A percentile compares a stretch with the other conserved stretches of the same genome.
Evolutionary conservation across 805 yeast species (phyloP).

Genomic region (Wickerhamiella azyma): DNA sequence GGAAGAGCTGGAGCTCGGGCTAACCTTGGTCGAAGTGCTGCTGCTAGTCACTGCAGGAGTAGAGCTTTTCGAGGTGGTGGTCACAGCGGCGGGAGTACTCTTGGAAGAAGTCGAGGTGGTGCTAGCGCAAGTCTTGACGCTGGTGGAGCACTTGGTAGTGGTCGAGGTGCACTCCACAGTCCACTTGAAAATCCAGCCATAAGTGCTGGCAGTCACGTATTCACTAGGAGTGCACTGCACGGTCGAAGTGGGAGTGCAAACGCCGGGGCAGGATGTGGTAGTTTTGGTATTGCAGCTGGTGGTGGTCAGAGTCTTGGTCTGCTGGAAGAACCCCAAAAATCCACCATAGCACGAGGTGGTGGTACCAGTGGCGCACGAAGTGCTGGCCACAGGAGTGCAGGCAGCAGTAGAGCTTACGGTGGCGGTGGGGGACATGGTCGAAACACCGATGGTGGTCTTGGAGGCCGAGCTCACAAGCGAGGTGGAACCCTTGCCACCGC

Average conservation of each 20-base stretch:
- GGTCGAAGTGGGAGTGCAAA: not conserved
- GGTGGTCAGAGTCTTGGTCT: not conserved
- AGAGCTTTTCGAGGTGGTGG: not conserved
- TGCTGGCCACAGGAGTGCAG: not conserved
- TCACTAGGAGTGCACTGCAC: not conserved
- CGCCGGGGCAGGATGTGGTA: not conserved
- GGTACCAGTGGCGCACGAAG: too few species aligned
- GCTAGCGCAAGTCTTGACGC: not conserved
- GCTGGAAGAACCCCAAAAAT: not conserved
- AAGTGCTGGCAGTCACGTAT: not conserved
- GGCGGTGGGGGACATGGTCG: not conserved
- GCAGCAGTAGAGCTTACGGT: not conserved
- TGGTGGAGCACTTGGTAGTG: not conserved
- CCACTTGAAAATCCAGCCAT: not conserved
- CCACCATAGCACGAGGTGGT: not conserved
- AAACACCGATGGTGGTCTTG: not conserved
- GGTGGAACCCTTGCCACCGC: constrained; percentile 1
- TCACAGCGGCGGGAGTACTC: not conserved
- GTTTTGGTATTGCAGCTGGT: not conserved
- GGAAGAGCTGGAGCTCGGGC: not conserved
- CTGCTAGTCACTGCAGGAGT: not conserved
- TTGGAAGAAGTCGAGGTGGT: not conserved
- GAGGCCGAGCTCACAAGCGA: not conserved
- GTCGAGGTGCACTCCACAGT: not conserved
- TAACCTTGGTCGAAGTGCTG: not conserved